A percentile compares a stretch with the other conserved stretches of the same genome.
phyloP scores from a whole-genome alignment of 192 early-diverging fungal species.

The Funneliformis mosseae region DNA sequence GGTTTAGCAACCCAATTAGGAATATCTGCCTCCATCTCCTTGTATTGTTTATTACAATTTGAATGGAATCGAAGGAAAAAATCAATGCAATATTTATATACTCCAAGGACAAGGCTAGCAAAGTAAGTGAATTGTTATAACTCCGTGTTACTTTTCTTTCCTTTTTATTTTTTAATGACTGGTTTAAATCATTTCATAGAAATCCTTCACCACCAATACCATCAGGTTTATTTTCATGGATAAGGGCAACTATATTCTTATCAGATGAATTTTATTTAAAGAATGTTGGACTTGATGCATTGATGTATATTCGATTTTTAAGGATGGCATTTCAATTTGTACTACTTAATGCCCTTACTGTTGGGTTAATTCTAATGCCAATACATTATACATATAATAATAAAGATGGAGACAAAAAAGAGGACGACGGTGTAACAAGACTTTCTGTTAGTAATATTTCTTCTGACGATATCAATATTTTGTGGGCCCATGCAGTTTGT shows the following conservation, averaged over 20 bases:
- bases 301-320: conserved; percentile 65
- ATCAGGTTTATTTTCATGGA: conserved; percentile 51
- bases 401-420: conserved; percentile 11
- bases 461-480: conserved; percentile 28
- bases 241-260: conserved; percentile 45
- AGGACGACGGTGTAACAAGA: conserved; percentile 31
- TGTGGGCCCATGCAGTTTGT: conserved; percentile 60
- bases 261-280: conserved; percentile 55
- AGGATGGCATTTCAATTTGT: conserved; percentile 60
- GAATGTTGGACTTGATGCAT: conserved; percentile 61
- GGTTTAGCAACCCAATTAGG: conserved; percentile 57
- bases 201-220: conserved; percentile 55
- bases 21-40: conserved; percentile 48
- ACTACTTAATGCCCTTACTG: conserved; percentile 43
- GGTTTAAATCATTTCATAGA: conserved; percentile 31
- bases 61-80: conserved; percentile 53
- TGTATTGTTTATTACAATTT: conserved; percentile 51
- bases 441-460: conserved; percentile 53
- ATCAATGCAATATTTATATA: conserved; percentile 54
- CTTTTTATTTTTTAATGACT: too few species aligned
- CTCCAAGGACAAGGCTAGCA: conserved; percentile 46
- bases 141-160: background rate
- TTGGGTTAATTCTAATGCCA: conserved; percentile 52
- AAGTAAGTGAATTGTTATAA: conserved; percentile 38
- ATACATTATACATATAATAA: conserved; percentile 48